Base-by-base conservation (phyloP, 2,329 filamentous ascomycete genomes). In the Orbilia javanica region DNA sequence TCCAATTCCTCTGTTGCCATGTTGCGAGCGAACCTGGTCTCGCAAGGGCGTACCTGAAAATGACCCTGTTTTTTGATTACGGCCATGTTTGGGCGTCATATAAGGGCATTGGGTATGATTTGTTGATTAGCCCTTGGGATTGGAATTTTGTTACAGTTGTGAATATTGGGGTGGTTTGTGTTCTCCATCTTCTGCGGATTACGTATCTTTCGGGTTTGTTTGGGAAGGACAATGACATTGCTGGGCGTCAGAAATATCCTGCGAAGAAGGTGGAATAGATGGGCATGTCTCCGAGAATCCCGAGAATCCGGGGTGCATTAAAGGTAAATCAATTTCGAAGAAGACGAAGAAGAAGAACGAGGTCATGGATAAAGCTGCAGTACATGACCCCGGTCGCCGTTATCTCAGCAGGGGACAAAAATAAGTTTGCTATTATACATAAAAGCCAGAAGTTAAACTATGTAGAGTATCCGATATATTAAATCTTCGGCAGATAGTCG, bases 11-110 rank as follows among this genome's bases (percentile, higher is more conserved):
- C 31, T 83, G 82, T 79, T 82, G 80, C 79, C 83, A 82, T 78
- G 29, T 74, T 27, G 82, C 83, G 55, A 70, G 80, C 36, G 80
- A 82, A 55, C 67, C 80, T 1, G 25, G 63, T 20, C 80, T 81
- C 0, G 79, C 82, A 7, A 80, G 80, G 6, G 67, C 80, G 67
- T 84, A 83, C n/a, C n/a, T n/a, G n/a, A n/a, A n/a, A n/a, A n/a
- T n/a, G n/a, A n/a, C n/a, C n/a, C n/a, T 48, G 80, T 84, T 0
- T 39, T 81, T 4, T 2, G 83, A 84, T 73, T 83, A 82, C 65
- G 83, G 84, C 2, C 83, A 84, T 73, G 81, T 84, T 42, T 84
- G 81, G 77, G 82, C 82, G 8, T 79, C 79, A 13, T 84, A 84
- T 65, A 64, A 77, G 13, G 82, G 81, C 11, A 79, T 84, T 0